A percentile compares a stretch with the other conserved stretches of the same genome.
Conservation (phyloP, 805 yeast genomes). For the Sugiyamaella floridensis region DNA sequence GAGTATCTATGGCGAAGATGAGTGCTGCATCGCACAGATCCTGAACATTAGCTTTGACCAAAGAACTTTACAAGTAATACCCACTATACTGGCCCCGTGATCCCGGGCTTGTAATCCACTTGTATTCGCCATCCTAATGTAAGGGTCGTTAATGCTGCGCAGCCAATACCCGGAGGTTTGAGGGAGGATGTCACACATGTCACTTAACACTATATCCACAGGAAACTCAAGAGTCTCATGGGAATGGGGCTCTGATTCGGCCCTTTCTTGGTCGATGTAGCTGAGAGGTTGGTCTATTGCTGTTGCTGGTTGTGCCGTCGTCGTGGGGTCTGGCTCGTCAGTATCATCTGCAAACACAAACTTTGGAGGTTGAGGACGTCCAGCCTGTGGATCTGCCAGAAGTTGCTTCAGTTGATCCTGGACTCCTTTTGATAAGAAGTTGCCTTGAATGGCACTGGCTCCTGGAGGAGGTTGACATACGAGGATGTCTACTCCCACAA, state of each 20-base stretch:
- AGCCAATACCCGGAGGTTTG: slow-evolving; percentile 46
- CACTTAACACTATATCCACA: slow-evolving; percentile 67
- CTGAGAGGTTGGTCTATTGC: slow-evolving; percentile 7
- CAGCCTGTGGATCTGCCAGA: slow-evolving; percentile 23
- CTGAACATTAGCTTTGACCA: slow-evolving; percentile 24
- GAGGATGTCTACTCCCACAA: slow-evolving; percentile 78
- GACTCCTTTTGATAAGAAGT: slow-evolving; percentile 52
- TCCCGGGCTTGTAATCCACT: slow-evolving; percentile 76
- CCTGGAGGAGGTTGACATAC: slow-evolving; percentile 77
- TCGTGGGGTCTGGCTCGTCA: slow-evolving; percentile 5
- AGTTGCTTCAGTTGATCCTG: slow-evolving; percentile 30
- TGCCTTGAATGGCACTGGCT: slow-evolving; percentile 76
- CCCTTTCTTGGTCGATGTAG: slow-evolving; percentile 28
- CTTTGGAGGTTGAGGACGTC: slow-evolving; percentile 16
- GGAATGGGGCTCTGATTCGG: slow-evolving; percentile 24
- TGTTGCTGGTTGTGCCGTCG: too few relatives aligned
- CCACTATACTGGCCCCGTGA: slow-evolving; percentile 70
- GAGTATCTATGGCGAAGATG: slow-evolving; percentile 61
- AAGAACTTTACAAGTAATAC: slow-evolving; percentile 16
- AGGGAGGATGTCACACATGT: slow-evolving; percentile 64
- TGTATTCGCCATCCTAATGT: slow-evolving; percentile 89
- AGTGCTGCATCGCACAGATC: slow-evolving; percentile 90
- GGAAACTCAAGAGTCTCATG: slow-evolving; percentile 27
- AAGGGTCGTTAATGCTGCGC: slow-evolving; percentile 69
- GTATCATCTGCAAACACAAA: slow-evolving; percentile 8